Percentiles rank a stretch among this genome's conserved stretches.
phyloP scores from a whole-genome alignment of 2,329 filamentous ascomycete species.

The Canariomyces notabilis region DNA sequence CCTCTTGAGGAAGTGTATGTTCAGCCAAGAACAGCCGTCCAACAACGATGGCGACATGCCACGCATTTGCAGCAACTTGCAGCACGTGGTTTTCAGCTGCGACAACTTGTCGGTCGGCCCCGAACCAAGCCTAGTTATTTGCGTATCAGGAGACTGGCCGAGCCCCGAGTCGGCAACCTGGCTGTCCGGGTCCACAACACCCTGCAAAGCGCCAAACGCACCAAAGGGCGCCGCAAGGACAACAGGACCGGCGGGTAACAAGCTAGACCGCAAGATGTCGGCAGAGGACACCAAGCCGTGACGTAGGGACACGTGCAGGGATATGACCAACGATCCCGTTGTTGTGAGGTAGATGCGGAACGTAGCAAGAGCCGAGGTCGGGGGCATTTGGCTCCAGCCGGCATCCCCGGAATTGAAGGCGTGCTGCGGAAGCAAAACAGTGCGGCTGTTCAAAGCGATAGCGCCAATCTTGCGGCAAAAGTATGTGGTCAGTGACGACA shows the following conservation, averaged over 20 bases:
- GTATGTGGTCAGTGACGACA: slow-evolving; percentile 45
- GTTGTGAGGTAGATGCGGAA: slow-evolving; percentile 53
- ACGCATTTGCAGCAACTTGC: slow-evolving; percentile 46
- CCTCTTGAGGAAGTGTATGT: slow-evolving; percentile 44
- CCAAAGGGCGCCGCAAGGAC: slow-evolving; percentile 54
- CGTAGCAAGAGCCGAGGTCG: slow-evolving; percentile 41
- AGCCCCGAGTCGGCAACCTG: slow-evolving; percentile 34
- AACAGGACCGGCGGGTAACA: slow-evolving; percentile 38
- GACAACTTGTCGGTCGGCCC: slow-evolving; percentile 38
- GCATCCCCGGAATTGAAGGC: slow-evolving; percentile 28
- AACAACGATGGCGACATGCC: slow-evolving; percentile 43
- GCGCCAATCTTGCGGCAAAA: slow-evolving; percentile 47
- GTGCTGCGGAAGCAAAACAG: slow-evolving; percentile 41
- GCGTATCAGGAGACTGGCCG: slow-evolving; percentile 50
- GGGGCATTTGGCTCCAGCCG: slow-evolving; percentile 22
- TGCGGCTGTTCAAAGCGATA: slow-evolving; percentile 49
- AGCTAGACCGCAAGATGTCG: slow-evolving; percentile 37
- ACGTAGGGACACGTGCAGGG: slow-evolving; percentile 43
- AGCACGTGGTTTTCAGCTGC: slow-evolving; percentile 47
- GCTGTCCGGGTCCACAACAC: slow-evolving; percentile 32
- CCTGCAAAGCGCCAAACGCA: slow-evolving; percentile 40
- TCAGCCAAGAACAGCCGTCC: slow-evolving; percentile 46
- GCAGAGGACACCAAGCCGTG: slow-evolving; percentile 44
- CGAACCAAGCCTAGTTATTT: slow-evolving; percentile 40
- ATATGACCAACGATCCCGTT: slow-evolving; percentile 48